Evolutionary conservation across 2,329 filamentous ascomycete species (phyloP).

Genomic region (Fusarium dimerum): DNA sequence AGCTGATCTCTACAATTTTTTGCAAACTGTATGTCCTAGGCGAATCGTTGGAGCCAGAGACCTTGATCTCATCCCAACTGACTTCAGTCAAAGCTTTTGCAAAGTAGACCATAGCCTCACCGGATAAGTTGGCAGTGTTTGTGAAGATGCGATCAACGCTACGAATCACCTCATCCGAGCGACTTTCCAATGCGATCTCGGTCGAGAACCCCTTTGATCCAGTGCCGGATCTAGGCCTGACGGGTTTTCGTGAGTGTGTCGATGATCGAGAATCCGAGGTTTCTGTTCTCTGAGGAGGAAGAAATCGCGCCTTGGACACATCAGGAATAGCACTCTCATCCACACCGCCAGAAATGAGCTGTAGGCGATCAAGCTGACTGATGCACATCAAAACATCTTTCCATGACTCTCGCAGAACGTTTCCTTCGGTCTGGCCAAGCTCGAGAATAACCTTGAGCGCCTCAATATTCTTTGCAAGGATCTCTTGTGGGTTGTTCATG

Average conservation of each 20-base stretch:
- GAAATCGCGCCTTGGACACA: constrained; percentile 78
- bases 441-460: constrained; percentile 90
- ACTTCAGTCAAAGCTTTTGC: constrained; percentile 90
- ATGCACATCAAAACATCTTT: constrained; percentile 93
- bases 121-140: constrained; percentile 89
- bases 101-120: constrained; percentile 94
- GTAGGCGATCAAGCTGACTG: constrained; percentile 91
- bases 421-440: constrained; percentile 89
- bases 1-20: constrained; percentile 97
- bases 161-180: constrained; percentile 90
- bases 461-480: constrained; percentile 94
- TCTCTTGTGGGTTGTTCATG: constrained; percentile 91
- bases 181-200: constrained; percentile 88
- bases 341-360: constrained; percentile 91
- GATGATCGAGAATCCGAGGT: constrained; percentile 65
- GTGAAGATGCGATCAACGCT: constrained; percentile 96
- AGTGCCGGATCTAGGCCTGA: constrained; percentile 54
- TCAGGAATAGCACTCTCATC: constrained; percentile 92
- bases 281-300: constrained; percentile 58
- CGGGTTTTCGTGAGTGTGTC: constrained; percentile 56
- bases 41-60: constrained; percentile 92
- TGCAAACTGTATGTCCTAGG: constrained; percentile 96
- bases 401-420: constrained; percentile 87
- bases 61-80: constrained; percentile 98
- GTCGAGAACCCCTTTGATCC: constrained; percentile 66